Conservation (phyloP, 768 basidiomycete species). For the Podaxis rugospora region DNA sequence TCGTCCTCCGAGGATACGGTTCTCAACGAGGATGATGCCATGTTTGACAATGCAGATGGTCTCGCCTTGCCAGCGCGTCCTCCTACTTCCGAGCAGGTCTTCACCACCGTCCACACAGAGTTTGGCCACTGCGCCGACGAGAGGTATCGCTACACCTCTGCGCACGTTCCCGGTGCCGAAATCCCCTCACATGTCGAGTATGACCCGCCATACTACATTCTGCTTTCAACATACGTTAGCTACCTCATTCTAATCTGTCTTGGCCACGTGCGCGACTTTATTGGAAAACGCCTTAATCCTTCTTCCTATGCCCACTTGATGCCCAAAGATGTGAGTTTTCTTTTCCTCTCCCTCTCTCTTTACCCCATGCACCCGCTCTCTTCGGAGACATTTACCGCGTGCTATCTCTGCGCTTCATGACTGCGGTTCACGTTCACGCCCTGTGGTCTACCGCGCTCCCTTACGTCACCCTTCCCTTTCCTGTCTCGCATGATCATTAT, state of each 20-base stretch:
- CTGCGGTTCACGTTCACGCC: neutral
- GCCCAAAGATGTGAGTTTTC: conserved; percentile 69
- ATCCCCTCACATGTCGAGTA: conserved; percentile 58
- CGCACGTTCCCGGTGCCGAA: conserved; percentile 48
- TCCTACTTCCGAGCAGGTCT: conserved; percentile 78
- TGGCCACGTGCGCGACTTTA: conserved; percentile 92
- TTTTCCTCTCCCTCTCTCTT: conserved; percentile 8
- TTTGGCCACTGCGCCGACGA: conserved; percentile 89
- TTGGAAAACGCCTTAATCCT: conserved; percentile 80
- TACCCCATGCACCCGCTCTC: conserved; percentile 1
- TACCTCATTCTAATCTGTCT: conserved; percentile 90
- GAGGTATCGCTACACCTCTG: conserved; percentile 62
- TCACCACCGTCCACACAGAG: conserved; percentile 80
- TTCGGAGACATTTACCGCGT: neutral
- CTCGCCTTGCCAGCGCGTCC: conserved; percentile 60
- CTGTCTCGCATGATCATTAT: conserved; percentile 10
- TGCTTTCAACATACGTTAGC: conserved; percentile 88
- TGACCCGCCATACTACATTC: conserved; percentile 90
- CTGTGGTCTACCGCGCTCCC: neutral
- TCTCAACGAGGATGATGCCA: conserved; percentile 50
- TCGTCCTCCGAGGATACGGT: conserved; percentile 65
- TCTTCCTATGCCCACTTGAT: conserved; percentile 76
- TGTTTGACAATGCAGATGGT: conserved; percentile 42
- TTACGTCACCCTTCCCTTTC: neutral
- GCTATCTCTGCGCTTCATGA: neutral